Conservation (phyloP, 2,329 filamentous ascomycete genomes). For the Intubia oerlemansii region DNA sequence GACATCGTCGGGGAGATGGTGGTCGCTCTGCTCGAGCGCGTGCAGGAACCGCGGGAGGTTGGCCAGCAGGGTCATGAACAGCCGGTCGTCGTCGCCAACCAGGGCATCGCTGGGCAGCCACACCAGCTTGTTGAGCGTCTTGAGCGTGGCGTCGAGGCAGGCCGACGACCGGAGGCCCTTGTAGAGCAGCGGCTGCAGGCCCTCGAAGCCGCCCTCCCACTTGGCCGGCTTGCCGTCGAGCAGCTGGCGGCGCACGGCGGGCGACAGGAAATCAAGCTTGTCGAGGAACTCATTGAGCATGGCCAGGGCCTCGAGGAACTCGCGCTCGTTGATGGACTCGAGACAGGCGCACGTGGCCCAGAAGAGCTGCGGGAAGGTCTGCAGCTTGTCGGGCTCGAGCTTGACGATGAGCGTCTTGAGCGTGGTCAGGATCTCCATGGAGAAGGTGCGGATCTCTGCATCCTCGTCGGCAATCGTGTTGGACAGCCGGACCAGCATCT, state of each 20-base stretch:
- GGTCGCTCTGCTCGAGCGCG: conserved; percentile 40
- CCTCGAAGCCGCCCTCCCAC: conserved; percentile 81
- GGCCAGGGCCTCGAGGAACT: conserved; percentile 76
- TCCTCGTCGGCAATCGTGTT: conserved; percentile 96
- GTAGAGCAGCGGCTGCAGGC: conserved; percentile 67
- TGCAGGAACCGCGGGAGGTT: conserved; percentile 75
- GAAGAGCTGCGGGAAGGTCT: conserved; percentile 87
- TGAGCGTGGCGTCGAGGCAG: conserved; percentile 58
- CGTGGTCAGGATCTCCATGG: conserved; percentile 92
- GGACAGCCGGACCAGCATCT: conserved; percentile 86
- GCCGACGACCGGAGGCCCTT: conserved; percentile 78
- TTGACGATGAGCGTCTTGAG: conserved; percentile 80
- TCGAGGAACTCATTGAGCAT: conserved; percentile 77
- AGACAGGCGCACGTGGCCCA: conserved; percentile 96
- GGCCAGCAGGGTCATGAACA: conserved; percentile 76
- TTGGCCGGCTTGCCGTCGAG: conserved; percentile 59
- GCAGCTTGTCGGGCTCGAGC: conserved; percentile 53
- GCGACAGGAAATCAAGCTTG: conserved; percentile 61
- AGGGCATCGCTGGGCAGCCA: conserved; percentile 59
- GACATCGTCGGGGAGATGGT: conserved; percentile 26
- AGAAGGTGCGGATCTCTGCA: conserved; percentile 85
- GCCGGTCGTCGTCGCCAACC: conserved; percentile 59
- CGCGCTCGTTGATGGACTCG: conserved; percentile 88
- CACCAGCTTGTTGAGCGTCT: conserved; percentile 58
- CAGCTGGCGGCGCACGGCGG: conserved; percentile 46